Percentiles rank a stretch among this genome's conserved stretches.
These are phyloP conservation scores for Kwoniella dendrophila DNA, from an alignment of 768 basidiomycete genomes.

Conservation along the genomic window DNA sequence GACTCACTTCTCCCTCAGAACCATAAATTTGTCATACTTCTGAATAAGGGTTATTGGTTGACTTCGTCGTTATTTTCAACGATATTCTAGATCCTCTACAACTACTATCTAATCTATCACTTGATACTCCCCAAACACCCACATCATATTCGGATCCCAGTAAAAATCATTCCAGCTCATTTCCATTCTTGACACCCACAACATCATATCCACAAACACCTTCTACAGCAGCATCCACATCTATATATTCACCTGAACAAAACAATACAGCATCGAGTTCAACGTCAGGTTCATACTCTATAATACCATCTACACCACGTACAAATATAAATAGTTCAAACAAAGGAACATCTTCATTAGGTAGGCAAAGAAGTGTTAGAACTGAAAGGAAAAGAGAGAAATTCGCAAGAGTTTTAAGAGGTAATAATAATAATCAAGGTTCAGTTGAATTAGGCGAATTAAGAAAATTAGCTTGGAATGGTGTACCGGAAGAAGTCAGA, in stretches of 20 bases:
- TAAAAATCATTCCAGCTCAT: slow-evolving; percentile 15
- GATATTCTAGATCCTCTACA: slow-evolving; percentile 21
- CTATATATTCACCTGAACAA: slow-evolving; percentile 59
- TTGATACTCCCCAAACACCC: slow-evolving; percentile 34
- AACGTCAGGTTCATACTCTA: slow-evolving; percentile 7
- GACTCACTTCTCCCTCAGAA: not conserved
- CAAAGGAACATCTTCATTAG: slow-evolving; percentile 24
- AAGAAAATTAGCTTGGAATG: slow-evolving; percentile 90
- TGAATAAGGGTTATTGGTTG: too few relatives aligned
- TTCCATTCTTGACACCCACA: slow-evolving; percentile 42
- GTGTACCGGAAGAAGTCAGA: slow-evolving; percentile 82
- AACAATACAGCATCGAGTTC: too few relatives aligned
- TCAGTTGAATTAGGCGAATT: slow-evolving; percentile 78
- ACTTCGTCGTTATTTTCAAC: not conserved
- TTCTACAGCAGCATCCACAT: slow-evolving; percentile 70
- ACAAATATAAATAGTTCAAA: slow-evolving; percentile 1
- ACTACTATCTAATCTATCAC: slow-evolving; percentile 25
- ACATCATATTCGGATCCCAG: slow-evolving; percentile 33
- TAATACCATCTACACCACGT: slow-evolving; percentile 17
- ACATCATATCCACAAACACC: slow-evolving; percentile 37
- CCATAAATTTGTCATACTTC: too few relatives aligned
- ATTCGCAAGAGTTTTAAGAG: slow-evolving; percentile 49
- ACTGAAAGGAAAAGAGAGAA: slow-evolving; percentile 52
- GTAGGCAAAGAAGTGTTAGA: slow-evolving; percentile 46
- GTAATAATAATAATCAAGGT: slow-evolving; percentile 59